Evolutionary conservation across 805 yeast genomes (phyloP).

Genomic region (Ogataea nakhonphanomensis): DNA sequence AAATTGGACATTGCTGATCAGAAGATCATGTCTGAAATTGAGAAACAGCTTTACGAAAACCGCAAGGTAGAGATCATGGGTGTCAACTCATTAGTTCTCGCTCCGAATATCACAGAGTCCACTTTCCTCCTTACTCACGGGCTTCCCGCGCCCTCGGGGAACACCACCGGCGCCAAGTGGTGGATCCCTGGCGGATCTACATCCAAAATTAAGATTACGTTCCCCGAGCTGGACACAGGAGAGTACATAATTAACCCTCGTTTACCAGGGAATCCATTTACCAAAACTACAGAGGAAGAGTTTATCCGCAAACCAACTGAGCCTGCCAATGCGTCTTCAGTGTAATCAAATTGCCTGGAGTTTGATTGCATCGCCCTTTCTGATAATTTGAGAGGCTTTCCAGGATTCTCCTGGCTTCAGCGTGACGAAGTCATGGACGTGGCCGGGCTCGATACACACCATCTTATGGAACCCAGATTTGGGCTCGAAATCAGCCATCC

Average conservation of each 20-base stretch:
- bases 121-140: constrained; percentile 31
- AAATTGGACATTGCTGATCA: constrained; percentile 66
- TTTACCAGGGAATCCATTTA: constrained; percentile 71
- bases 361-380: constrained; percentile 57
- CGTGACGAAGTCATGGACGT: constrained; percentile 63
- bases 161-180: constrained; percentile 64
- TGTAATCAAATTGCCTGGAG: constrained; percentile 45
- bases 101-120: constrained; percentile 17
- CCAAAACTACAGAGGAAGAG: constrained; percentile 47
- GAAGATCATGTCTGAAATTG: constrained; percentile 43
- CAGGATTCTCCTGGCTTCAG: constrained; percentile 73
- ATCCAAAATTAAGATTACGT: constrained; percentile 59
- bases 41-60: constrained; percentile 52
- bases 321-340: not conserved
- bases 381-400: constrained; percentile 64
- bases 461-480: constrained; percentile 77
- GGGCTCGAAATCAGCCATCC: constrained; percentile 88
- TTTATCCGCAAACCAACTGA: constrained; percentile 35
- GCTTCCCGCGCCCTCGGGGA: constrained; percentile 89
- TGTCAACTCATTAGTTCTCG: constrained; percentile 30
- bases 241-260: constrained; percentile 60
- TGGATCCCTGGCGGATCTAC: constrained; percentile 71
- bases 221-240: constrained; percentile 44
- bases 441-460: constrained; percentile 96
- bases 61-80: constrained; percentile 43